A percentile compares a stretch with the other conserved stretches of the same genome.
phyloP scores from a whole-genome alignment of 495 filamentous ascomycete species.

The Penicillium salamii region DNA sequence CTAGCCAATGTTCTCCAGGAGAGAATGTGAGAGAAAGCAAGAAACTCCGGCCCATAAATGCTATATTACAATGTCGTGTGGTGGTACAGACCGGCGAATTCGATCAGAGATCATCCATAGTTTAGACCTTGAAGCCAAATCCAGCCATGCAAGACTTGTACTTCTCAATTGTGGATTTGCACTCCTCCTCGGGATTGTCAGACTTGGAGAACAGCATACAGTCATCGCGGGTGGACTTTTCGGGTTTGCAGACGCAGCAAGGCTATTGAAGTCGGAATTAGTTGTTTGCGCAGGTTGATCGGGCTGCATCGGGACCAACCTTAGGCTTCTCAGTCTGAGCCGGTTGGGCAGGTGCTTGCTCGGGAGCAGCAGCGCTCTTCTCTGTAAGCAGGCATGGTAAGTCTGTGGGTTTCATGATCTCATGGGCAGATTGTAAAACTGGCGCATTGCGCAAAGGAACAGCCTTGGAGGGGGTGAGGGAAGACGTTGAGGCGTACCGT shows the following conservation, averaged over 20 bases:
- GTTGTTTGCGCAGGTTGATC: neutral
- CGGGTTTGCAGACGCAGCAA: slow-evolving; percentile 95
- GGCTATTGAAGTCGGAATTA: slow-evolving; percentile 52
- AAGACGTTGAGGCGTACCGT: slow-evolving; percentile 24
- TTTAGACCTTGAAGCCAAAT: slow-evolving; percentile 80
- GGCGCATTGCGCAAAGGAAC: slow-evolving; percentile 15
- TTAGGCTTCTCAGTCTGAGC: slow-evolving; percentile 51
- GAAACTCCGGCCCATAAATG: slow-evolving; percentile 24
- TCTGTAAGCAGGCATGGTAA: slow-evolving; percentile 10
- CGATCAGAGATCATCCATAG: neutral
- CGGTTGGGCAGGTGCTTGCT: slow-evolving; percentile 30
- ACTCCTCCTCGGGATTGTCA: slow-evolving; percentile 72
- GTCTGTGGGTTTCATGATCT: neutral
- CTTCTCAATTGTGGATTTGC: slow-evolving; percentile 72
- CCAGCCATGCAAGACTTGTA: slow-evolving; percentile 93
- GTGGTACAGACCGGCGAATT: slow-evolving; percentile 9
- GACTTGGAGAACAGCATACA: slow-evolving; percentile 95
- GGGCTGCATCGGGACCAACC: slow-evolving; percentile 33
- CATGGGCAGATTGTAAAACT: neutral
- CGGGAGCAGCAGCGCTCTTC: slow-evolving; percentile 21
- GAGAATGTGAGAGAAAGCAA: slow-evolving; percentile 15
- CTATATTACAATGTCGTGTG: slow-evolving; percentile 22
- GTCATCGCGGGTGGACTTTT: slow-evolving; percentile 90
- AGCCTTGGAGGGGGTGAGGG: neutral
- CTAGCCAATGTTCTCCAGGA: neutral